Evolutionary conservation across 73 alveolate species (phyloP).

Genomic region (Paramecium caudatum): DNA sequence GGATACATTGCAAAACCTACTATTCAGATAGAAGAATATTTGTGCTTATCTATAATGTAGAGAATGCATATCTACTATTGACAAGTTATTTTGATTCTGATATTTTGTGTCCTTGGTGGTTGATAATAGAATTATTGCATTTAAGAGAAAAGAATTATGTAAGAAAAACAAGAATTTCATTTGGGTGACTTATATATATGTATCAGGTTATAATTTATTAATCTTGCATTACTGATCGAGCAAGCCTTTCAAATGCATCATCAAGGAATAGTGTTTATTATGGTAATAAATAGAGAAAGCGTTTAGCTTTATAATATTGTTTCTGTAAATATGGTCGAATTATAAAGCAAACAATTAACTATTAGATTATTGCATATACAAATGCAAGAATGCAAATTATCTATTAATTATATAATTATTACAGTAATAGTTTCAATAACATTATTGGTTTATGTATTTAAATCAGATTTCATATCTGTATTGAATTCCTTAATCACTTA

Average conservation of each 20-base stretch:
- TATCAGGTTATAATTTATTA: not conserved
- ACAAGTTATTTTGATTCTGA: constrained; percentile 39
- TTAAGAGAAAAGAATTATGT: constrained; percentile 6
- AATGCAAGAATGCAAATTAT: not conserved
- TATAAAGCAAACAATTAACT: not conserved
- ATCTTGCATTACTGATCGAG: constrained; percentile 60
- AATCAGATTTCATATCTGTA: constrained; percentile 51
- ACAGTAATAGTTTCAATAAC: not conserved
- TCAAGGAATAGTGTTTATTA: constrained; percentile 59
- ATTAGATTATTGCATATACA: not conserved
- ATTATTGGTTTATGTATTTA: constrained; percentile 6
- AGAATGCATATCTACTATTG: not conserved
- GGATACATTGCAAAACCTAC: constrained; percentile 47
- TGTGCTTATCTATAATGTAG: constrained; percentile 30
- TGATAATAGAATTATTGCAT: not conserved
- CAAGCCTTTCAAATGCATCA: constrained; percentile 63
- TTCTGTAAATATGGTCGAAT: not conserved
- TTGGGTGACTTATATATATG: not conserved
- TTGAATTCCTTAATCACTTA: constrained; percentile 5
- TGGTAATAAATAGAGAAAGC: constrained; percentile 50
- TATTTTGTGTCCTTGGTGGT: constrained; percentile 25
- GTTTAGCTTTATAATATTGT: constrained; percentile 3
- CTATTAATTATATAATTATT: not conserved
- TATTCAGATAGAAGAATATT: constrained; percentile 36
- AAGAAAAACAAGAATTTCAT: constrained; percentile 6